These are phyloP conservation scores for Leccinum rimulosum DNA, from an alignment of 768 basidiomycete genomes.

Conservation along the genomic window DNA sequence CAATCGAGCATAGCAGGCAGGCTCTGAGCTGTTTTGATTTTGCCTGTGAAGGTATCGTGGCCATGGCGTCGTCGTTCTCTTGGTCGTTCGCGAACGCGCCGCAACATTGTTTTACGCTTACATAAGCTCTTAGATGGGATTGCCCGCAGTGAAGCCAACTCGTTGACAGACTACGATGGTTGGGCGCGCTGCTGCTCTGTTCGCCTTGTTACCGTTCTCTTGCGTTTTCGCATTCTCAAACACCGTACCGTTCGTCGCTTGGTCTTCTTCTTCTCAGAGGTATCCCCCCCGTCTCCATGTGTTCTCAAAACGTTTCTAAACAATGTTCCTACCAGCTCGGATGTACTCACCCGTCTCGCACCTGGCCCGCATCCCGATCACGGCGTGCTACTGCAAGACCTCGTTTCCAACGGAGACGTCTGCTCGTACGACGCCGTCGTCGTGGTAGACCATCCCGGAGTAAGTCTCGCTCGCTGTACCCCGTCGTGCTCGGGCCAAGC, in stretches of 20 bases:
- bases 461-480: slow-evolving; percentile 35
- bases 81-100: background rate
- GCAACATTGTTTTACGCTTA: slow-evolving; percentile 10
- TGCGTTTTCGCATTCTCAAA: slow-evolving; percentile 54
- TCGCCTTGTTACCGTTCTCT: slow-evolving; percentile 43
- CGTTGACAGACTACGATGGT: slow-evolving; percentile 37
- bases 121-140: slow-evolving; percentile 5
- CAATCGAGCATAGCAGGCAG: slow-evolving; percentile 90
- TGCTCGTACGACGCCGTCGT: slow-evolving; percentile 68
- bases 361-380: slow-evolving; percentile 30
- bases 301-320: background rate
- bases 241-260: slow-evolving; percentile 64
- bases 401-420: slow-evolving; percentile 44
- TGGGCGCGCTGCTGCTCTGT: slow-evolving; percentile 39
- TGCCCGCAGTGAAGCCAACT: background rate
- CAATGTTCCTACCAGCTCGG: slow-evolving; percentile 47
- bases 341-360: slow-evolving; percentile 43
- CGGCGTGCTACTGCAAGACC: slow-evolving; percentile 40
- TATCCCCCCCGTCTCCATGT: slow-evolving; percentile 22
- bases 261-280: slow-evolving; percentile 65
- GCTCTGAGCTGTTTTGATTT: slow-evolving; percentile 80
- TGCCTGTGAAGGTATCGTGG: slow-evolving; percentile 55
- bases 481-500: background rate
- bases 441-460: slow-evolving; percentile 70
- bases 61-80: slow-evolving; percentile 23